Percentiles rank a stretch among this genome's conserved stretches.
phyloP scores from a whole-genome alignment of 805 yeast genomes.

The Spathaspora arborariae region DNA sequence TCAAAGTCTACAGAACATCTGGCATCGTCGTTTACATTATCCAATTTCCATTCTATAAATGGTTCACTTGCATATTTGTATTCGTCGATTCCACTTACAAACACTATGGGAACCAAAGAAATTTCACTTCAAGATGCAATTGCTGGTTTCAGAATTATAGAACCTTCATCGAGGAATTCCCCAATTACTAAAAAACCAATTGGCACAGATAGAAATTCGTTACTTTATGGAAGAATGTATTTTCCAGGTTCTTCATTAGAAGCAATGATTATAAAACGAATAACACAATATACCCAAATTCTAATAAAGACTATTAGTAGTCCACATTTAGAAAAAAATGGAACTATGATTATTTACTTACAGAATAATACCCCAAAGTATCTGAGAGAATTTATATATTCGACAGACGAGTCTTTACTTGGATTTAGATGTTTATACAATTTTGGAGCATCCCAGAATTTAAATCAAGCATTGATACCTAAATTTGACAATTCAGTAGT shows the following conservation, averaged over 20 bases:
- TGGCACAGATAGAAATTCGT: conserved; percentile 25
- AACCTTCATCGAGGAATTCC: conserved; percentile 30
- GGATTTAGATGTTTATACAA: conserved; percentile 82
- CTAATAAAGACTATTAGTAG: conserved; percentile 74
- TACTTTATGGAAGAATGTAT: conserved; percentile 82
- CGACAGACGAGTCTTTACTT: conserved; percentile 76
- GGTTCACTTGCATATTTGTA: conserved; percentile 85
- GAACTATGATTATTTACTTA: conserved; percentile 61
- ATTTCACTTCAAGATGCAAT: conserved; percentile 64
- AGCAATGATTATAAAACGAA: conserved; percentile 73
- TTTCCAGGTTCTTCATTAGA: conserved; percentile 85
- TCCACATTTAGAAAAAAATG: conserved; percentile 48
- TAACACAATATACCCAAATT: conserved; percentile 59
- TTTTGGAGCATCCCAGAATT: conserved; percentile 35
- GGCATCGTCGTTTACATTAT: conserved; percentile 68
- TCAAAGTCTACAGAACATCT: conserved; percentile 66
- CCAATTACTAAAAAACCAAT: neutral
- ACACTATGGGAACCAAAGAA: conserved; percentile 47
- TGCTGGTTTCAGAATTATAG: conserved; percentile 61
- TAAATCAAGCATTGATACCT: conserved; percentile 35
- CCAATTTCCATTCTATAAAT: conserved; percentile 59
- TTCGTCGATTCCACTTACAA: conserved; percentile 54
- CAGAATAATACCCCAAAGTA: conserved; percentile 64
- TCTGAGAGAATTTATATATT: conserved; percentile 71
- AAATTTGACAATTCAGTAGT: conserved; percentile 59